These are phyloP conservation scores for Rubia yunnanensis DNA, from an alignment of 257 asterid genomes.

Conservation along the genomic window DNA sequence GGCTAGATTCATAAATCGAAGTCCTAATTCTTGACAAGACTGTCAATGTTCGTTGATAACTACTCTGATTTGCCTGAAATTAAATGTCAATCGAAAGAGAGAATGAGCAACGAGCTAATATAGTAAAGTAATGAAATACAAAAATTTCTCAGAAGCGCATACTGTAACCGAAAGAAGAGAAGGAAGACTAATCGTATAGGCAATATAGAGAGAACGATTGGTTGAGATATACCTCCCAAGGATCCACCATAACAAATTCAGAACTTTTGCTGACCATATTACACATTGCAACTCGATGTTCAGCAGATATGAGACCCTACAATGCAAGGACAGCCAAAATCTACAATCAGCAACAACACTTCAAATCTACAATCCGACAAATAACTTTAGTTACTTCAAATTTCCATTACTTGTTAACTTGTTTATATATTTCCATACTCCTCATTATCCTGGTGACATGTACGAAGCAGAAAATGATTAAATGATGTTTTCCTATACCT, in stretches of 20 bases:
- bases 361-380: not conserved
- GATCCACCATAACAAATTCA: conserved; percentile 79
- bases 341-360: not conserved
- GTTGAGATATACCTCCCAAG: conserved; percentile 72
- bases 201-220: not conserved
- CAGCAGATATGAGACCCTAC: conserved; percentile 62
- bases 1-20: conserved; percentile 34
- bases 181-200: not conserved
- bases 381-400: not conserved
- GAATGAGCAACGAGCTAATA: not conserved
- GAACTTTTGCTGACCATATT: conserved; percentile 73
- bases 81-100: not conserved
- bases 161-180: not conserved
- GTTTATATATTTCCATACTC: too few relatives aligned
- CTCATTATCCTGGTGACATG: too few relatives aligned
- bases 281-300: conserved; percentile 83
- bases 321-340: conserved; percentile 9
- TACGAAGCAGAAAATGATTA: too few relatives aligned
- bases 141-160: not conserved
- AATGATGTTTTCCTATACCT: conserved; percentile 55
- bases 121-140: not conserved
- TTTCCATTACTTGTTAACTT: too few relatives aligned
- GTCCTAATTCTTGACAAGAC: conserved; percentile 61
- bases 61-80: conserved; percentile 67
- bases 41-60: conserved; percentile 69